These are phyloP conservation scores for Beta lomatogona DNA, from an alignment of 179 eudicot species.

Conservation along the genomic window DNA sequence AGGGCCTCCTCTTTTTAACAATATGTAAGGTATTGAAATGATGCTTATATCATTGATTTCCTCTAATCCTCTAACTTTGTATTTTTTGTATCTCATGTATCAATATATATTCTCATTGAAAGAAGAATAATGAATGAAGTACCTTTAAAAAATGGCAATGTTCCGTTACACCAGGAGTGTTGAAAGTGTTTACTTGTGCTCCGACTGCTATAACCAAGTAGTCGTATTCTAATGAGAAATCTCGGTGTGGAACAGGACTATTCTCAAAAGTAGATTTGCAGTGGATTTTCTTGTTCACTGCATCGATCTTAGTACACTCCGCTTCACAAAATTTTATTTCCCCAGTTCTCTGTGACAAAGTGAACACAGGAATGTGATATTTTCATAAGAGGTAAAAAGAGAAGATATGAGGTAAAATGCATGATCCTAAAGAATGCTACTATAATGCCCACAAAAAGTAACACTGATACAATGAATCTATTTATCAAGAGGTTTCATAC, in stretches of 20 bases:
- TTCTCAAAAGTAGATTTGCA: conserved; percentile 59
- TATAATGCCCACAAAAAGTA: not conserved
- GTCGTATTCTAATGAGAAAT: conserved; percentile 75
- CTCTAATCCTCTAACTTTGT: not conserved
- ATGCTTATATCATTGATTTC: not conserved
- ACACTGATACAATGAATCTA: not conserved
- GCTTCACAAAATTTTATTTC: conserved; percentile 76
- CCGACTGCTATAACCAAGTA: conserved; percentile 80
- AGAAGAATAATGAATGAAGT: not conserved
- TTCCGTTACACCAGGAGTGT: conserved; percentile 85
- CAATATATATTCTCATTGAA: not conserved
- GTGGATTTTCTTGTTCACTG: conserved; percentile 53
- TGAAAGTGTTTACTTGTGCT: conserved; percentile 89
- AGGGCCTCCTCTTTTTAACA: no score
- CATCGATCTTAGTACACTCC: conserved; percentile 74
- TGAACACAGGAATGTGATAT: not conserved
- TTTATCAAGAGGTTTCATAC: not conserved
- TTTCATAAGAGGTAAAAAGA: not conserved
- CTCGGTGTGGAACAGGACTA: conserved; percentile 55
- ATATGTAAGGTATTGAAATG: not conserved
- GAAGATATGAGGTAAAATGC: not conserved
- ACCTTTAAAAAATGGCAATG: conserved; percentile 94
- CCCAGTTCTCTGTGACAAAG: conserved; percentile 52
- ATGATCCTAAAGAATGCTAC: not conserved
- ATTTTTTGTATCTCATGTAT: not conserved